Evolutionary conservation across 441 rosid species (phyloP).

Genomic region (Isatis lusitanica): DNA sequence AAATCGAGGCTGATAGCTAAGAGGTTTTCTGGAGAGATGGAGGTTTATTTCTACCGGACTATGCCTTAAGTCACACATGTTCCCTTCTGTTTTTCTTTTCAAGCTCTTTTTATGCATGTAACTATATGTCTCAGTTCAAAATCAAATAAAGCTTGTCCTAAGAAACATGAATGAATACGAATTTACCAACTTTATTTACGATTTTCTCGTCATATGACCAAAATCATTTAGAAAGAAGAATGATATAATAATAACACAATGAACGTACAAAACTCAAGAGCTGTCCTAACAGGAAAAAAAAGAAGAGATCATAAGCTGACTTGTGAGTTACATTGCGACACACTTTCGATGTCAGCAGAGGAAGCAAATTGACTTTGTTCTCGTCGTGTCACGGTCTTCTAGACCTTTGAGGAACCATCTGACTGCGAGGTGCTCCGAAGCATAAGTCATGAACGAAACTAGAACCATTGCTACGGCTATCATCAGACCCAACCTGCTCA

Average conservation of each 20-base stretch:
- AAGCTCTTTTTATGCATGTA: neutral
- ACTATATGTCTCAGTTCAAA: neutral
- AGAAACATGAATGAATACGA: neutral
- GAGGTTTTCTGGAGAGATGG: constrained; percentile 22
- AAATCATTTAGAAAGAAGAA: neutral
- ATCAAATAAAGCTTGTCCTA: constrained; percentile 11
- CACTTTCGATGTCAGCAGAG: constrained; percentile 39
- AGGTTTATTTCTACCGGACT: constrained; percentile 16
- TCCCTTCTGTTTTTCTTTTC: neutral
- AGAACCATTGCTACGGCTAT: constrained; percentile 73
- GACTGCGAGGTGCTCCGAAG: constrained; percentile 74
- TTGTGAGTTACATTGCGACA: constrained; percentile 13
- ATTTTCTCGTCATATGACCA: neutral
- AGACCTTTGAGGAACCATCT: constrained; percentile 67
- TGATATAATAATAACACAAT: neutral
- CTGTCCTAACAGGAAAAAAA: constrained; percentile 12
- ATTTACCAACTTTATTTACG: neutral
- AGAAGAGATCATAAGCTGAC: neutral
- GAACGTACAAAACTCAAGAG: neutral
- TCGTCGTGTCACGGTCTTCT: constrained; percentile 58
- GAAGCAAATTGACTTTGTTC: constrained; percentile 50
- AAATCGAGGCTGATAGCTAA: neutral
- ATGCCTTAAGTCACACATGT: neutral
- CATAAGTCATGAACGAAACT: constrained; percentile 90
- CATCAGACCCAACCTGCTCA: constrained; percentile 82